phyloP scores from a whole-genome alignment of 805 yeast species.

The Starmerella sp. region DNA sequence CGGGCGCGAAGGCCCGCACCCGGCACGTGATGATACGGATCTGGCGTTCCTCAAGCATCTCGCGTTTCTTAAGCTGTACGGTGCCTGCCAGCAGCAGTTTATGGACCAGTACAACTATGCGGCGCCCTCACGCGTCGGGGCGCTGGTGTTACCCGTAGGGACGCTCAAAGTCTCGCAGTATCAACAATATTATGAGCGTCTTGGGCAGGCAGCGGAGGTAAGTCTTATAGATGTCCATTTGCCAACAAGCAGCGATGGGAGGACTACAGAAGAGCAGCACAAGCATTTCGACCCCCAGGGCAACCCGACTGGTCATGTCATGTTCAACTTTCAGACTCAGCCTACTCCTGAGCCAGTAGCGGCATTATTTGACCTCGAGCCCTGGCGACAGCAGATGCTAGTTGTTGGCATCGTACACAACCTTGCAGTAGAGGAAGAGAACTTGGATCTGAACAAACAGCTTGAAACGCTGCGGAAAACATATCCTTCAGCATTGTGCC shows the following conservation, averaged over 20 bases:
- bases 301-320: slow-evolving; percentile 65
- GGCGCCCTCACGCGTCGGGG: slow-evolving; percentile 55
- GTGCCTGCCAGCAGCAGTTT: background rate
- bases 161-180: slow-evolving; percentile 36
- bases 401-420: slow-evolving; percentile 37
- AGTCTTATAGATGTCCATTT: slow-evolving; percentile 53
- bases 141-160: slow-evolving; percentile 59
- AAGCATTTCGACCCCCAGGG: slow-evolving; percentile 65
- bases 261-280: background rate
- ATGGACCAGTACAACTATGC: slow-evolving; percentile 35
- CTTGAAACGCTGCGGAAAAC: slow-evolving; percentile 34
- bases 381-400: slow-evolving; percentile 61
- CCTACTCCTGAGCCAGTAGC: slow-evolving; percentile 45
- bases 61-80: background rate
- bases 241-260: slow-evolving; percentile 38
- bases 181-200: slow-evolving; percentile 32
- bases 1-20: background rate
- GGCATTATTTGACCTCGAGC: slow-evolving; percentile 79
- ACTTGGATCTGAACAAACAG: slow-evolving; percentile 22
- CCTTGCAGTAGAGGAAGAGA: slow-evolving; percentile 18
- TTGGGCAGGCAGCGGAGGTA: slow-evolving; percentile 48
- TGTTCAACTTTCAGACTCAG: slow-evolving; percentile 43
- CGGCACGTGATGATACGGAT: background rate
- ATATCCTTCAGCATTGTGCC: slow-evolving; percentile 46
- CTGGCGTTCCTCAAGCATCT: background rate